phyloP scores from a whole-genome alignment of 1,284 basidiomycete species.

The Naganishia sp. region DNA sequence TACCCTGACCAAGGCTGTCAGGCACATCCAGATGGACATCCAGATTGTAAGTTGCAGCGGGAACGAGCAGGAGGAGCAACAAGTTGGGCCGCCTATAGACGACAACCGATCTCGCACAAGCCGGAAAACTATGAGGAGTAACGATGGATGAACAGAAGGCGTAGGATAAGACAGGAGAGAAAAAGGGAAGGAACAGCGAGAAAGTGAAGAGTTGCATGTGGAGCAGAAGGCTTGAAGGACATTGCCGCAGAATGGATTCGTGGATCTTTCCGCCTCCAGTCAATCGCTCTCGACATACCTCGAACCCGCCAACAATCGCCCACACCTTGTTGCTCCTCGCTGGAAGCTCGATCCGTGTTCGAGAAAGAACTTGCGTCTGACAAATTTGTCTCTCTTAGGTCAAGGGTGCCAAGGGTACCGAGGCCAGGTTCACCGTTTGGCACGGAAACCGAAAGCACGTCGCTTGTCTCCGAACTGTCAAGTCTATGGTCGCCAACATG shows the following conservation, averaged over 20 bases:
- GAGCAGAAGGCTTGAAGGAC: too few relatives aligned
- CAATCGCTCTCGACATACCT: too few relatives aligned
- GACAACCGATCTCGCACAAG: neutral
- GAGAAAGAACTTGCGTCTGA: neutral
- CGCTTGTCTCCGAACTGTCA: slow-evolving; percentile 94
- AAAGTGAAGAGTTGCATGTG: neutral
- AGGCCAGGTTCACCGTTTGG: slow-evolving; percentile 93
- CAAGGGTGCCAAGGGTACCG: slow-evolving; percentile 60
- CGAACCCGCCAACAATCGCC: neutral
- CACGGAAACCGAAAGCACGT: slow-evolving; percentile 98
- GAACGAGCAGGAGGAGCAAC: slow-evolving; percentile 55
- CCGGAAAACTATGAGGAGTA: neutral
- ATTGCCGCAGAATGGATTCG: too few relatives aligned
- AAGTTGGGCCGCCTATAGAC: neutral
- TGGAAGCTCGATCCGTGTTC: too few relatives aligned
- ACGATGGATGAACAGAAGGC: neutral
- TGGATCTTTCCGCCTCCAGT: too few relatives aligned
- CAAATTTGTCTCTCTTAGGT: slow-evolving; percentile 40
- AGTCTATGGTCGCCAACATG: slow-evolving; percentile 95
- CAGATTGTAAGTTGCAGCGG: slow-evolving; percentile 63
- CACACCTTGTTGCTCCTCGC: slow-evolving; percentile 1
- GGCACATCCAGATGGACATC: slow-evolving; percentile 96
- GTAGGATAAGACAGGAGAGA: neutral
- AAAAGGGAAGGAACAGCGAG: neutral
- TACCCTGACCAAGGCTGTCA: slow-evolving; percentile 83